Conservation (phyloP, 257 asterid species). For the Eustoma russellianum region DNA sequence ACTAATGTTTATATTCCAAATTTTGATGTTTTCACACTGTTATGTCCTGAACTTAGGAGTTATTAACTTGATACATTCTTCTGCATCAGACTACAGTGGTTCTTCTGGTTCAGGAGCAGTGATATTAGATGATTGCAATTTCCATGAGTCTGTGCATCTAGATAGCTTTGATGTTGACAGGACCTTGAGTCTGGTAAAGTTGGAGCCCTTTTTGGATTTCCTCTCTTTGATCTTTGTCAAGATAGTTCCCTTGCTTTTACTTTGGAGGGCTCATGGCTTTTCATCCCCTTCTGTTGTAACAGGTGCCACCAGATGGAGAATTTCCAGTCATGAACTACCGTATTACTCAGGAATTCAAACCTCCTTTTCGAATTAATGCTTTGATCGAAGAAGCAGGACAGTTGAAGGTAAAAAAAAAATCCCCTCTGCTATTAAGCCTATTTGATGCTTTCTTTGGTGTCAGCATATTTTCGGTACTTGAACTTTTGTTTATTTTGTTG, state of each 20-base stretch:
- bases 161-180: constrained; percentile 92
- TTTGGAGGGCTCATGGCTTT: constrained; percentile 3
- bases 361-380: constrained; percentile 83
- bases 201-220: neutral
- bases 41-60: neutral
- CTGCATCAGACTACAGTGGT: constrained; percentile 64
- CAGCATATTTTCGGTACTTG: neutral
- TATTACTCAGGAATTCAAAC: constrained; percentile 97
- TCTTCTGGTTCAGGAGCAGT: constrained; percentile 89
- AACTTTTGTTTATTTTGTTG: neutral
- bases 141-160: constrained; percentile 96
- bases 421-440: neutral
- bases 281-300: constrained; percentile 14
- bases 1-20: neutral
- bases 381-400: constrained; percentile 93
- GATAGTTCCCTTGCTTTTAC: constrained; percentile 7
- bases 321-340: constrained; percentile 99
- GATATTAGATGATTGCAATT: constrained; percentile 94
- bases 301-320: constrained; percentile 99
- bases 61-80: constrained; percentile 2
- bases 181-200: constrained; percentile 74
- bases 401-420: constrained; percentile 77
- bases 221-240: constrained; percentile 10
- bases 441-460: neutral
- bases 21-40: neutral